Percentiles rank a stretch among this genome's conserved stretches.
phyloP scores from a whole-genome alignment of 169 alveolate species.

The Plasmodium gonderi region DNA sequence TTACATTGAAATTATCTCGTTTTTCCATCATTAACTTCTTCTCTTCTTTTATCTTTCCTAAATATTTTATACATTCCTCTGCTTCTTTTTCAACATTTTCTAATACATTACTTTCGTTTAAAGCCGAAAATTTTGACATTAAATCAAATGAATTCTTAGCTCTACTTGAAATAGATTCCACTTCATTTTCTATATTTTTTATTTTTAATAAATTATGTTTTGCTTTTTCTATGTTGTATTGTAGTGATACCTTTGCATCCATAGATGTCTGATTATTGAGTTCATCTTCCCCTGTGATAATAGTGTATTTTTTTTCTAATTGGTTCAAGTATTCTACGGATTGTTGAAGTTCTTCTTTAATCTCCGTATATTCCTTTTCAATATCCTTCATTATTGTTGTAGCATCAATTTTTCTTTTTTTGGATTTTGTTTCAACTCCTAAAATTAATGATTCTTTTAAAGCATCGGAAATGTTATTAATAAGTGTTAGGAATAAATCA shows the following conservation, averaged over 20 bases:
- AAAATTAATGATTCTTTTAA: neutral
- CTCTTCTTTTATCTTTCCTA: neutral
- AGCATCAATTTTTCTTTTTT: neutral
- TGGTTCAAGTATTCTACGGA: neutral
- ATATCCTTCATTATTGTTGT: neutral
- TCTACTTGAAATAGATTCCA: neutral
- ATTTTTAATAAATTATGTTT: neutral
- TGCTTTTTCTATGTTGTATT: neutral
- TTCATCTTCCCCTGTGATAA: neutral
- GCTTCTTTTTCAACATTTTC: neutral
- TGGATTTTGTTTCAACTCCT: slow-evolving; percentile 8
- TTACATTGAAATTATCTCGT: neutral
- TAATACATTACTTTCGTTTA: neutral
- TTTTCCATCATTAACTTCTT: neutral
- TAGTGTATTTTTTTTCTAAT: neutral
- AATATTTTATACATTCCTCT: neutral
- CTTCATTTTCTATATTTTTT: neutral
- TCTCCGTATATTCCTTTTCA: neutral
- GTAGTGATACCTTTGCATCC: neutral
- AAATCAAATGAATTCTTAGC: neutral
- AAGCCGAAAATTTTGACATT: neutral
- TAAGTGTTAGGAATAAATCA: neutral
- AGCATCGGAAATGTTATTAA: neutral
- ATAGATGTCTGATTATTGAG: neutral
- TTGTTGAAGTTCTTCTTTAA: neutral